Percentiles rank a stretch among this genome's conserved stretches.
phyloP scores from a whole-genome alignment of 352 stramenopile genomes.

The Pythium rhizo-oryzae region DNA sequence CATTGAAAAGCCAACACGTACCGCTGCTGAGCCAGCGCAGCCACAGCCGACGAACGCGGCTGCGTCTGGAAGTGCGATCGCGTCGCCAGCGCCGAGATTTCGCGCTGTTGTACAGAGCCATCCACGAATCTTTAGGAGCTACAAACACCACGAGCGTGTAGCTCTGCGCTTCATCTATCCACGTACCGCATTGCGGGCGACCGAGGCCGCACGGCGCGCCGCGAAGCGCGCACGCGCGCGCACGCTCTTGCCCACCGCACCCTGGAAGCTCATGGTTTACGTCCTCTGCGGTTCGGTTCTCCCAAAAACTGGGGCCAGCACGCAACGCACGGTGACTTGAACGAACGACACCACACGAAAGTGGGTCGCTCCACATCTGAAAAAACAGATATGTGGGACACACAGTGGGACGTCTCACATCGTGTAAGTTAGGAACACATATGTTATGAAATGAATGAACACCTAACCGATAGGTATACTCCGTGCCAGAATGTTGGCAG shows the following conservation, averaged over 20 bases:
- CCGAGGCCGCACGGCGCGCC: slow-evolving; percentile 24
- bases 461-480: background rate
- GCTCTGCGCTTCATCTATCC: background rate
- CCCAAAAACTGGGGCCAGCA: background rate
- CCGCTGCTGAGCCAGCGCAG: slow-evolving; percentile 14
- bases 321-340: slow-evolving; percentile 12
- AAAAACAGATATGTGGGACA: slow-evolving; percentile 3
- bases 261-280: slow-evolving; percentile 57
- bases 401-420: background rate
- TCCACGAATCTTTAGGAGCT: background rate
- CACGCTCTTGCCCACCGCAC: slow-evolving; percentile 36
- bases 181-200: slow-evolving; percentile 30
- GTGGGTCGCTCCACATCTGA: slow-evolving; percentile 17
- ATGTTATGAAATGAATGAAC: background rate
- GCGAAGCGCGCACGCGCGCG: slow-evolving; percentile 42
- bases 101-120: background rate
- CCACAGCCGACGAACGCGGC: slow-evolving; percentile 17
- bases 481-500: too few relatives aligned
- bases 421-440: too few relatives aligned
- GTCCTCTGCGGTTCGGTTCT: slow-evolving; percentile 11
- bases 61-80: slow-evolving; percentile 11
- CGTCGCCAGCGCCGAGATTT: slow-evolving; percentile 11
- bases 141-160: background rate
- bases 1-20: background rate
- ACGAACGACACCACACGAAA: slow-evolving; percentile 26